Percentiles rank a stretch among this genome's conserved stretches.
These are phyloP conservation scores for Microbotryomycetes sp. DNA, from an alignment of 1,284 basidiomycete genomes.

Conservation along the genomic window DNA sequence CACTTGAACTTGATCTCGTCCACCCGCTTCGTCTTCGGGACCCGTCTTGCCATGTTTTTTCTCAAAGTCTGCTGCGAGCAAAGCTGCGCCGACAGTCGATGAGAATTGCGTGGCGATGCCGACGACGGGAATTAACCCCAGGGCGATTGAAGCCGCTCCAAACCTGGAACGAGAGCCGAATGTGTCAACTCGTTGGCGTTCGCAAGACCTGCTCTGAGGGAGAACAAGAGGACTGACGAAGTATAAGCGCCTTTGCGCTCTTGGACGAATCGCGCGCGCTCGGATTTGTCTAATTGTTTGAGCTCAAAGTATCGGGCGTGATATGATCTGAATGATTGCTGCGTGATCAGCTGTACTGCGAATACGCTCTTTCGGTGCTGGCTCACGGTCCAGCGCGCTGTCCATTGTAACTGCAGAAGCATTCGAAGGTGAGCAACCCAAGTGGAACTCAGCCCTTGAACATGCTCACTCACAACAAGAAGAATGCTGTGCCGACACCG, in stretches of 20 bases:
- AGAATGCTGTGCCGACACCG: slow-evolving; percentile 57
- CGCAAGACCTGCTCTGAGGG: neutral
- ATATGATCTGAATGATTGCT: slow-evolving; percentile 49
- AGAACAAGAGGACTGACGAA: slow-evolving; percentile 43
- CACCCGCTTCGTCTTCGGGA: neutral
- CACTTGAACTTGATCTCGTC: neutral
- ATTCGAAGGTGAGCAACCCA: too few species aligned
- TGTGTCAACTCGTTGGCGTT: neutral
- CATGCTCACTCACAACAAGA: slow-evolving; percentile 42
- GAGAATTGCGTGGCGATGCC: slow-evolving; percentile 50
- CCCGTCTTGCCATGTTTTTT: slow-evolving; percentile 30
- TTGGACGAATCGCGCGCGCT: slow-evolving; percentile 43
- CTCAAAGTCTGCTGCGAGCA: slow-evolving; percentile 62
- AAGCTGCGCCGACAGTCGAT: slow-evolving; percentile 58
- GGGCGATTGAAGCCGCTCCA: slow-evolving; percentile 53
- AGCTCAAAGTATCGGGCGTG: slow-evolving; percentile 64
- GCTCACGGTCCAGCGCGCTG: slow-evolving; percentile 25
- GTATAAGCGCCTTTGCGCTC: slow-evolving; percentile 51
- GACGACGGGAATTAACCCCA: slow-evolving; percentile 58
- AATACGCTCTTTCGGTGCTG: neutral
- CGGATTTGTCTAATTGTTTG: slow-evolving; percentile 47
- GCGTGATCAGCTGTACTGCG: neutral
- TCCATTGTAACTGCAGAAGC: slow-evolving; percentile 26
- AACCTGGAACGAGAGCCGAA: slow-evolving; percentile 42
- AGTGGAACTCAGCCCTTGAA: too few species aligned